Evolutionary conservation across 164 flowering plant species (phyloP).

Genomic region (Houttuynia cordata): DNA sequence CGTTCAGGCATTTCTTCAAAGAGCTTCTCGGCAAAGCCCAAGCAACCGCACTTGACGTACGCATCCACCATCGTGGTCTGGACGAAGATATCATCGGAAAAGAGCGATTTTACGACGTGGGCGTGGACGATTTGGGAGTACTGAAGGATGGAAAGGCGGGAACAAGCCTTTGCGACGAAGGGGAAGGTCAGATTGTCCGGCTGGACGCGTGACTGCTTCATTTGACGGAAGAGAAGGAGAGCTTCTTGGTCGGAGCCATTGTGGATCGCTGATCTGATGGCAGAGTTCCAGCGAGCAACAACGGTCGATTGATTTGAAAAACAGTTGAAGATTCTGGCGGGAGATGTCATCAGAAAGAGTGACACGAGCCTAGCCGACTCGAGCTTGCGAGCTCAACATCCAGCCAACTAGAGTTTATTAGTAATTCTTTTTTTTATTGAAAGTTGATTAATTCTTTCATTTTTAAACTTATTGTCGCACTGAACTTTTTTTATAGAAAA

Average conservation of each 20-base stretch:
- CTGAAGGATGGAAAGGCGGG: conserved; percentile 21
- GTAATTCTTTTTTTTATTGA: too few species aligned
- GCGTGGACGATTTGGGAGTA: conserved; percentile 30
- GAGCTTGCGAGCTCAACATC: too few species aligned
- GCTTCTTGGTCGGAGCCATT: conserved; percentile 24
- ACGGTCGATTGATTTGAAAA: conserved; percentile 17
- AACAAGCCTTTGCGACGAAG: conserved; percentile 45
- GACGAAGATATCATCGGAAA: conserved; percentile 27
- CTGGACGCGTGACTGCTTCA: conserved; percentile 27
- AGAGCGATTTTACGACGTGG: conserved; percentile 38
- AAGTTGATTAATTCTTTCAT: too few species aligned
- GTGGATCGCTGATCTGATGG: conserved; percentile 28
- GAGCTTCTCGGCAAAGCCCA: conserved; percentile 21
- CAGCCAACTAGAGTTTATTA: too few species aligned
- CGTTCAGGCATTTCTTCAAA: too few species aligned
- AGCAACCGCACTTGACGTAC: conserved; percentile 31
- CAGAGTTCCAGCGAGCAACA: conserved; percentile 26
- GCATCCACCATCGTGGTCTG: conserved; percentile 36
- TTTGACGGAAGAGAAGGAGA: conserved; percentile 34
- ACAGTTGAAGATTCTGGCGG: conserved; percentile 12
- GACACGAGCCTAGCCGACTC: too few species aligned
- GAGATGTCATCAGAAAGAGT: not conserved
- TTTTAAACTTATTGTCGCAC: too few species aligned
- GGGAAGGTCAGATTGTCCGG: conserved; percentile 51
- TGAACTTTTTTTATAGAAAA: too few species aligned